A percentile compares a stretch with the other conserved stretches of the same genome.
phyloP scores from a whole-genome alignment of 352 stramenopile genomes.

The Globisporangium paroecandrum region DNA sequence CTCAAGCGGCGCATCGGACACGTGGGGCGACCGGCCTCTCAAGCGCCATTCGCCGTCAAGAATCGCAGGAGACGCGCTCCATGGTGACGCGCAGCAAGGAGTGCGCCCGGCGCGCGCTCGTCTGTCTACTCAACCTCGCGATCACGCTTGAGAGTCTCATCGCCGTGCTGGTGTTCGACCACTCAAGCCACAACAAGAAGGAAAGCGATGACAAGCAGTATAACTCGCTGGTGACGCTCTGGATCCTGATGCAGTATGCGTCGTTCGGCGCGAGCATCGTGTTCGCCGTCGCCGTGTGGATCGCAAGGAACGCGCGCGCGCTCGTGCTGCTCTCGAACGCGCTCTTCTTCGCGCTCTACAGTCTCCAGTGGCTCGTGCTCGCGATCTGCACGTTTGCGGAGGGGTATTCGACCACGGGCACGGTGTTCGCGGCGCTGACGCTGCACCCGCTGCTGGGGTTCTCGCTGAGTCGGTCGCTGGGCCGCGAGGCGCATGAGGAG shows the following conservation, averaged over 20 bases:
- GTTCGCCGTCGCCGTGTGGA: conserved; percentile 13
- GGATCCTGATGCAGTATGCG: conserved; percentile 14
- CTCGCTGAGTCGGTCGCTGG: conserved; percentile 3
- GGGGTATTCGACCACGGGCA: background rate
- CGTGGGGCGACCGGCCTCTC: background rate
- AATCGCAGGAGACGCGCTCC: background rate
- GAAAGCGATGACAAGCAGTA: background rate
- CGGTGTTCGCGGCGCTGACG: conserved; percentile 8
- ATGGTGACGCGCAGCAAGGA: background rate
- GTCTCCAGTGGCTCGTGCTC: conserved; percentile 8
- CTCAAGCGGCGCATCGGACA: background rate
- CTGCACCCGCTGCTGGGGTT: conserved; percentile 8
- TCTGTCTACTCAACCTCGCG: conserved; percentile 13
- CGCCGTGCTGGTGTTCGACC: conserved; percentile 3
- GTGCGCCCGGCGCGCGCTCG: background rate
- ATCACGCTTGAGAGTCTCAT: conserved; percentile 13
- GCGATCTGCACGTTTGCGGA: background rate
- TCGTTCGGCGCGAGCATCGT: conserved; percentile 13
- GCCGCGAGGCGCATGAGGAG: conserved; percentile 10
- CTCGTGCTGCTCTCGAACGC: conserved; percentile 13
- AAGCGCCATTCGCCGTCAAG: background rate
- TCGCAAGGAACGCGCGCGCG: background rate
- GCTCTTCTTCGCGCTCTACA: conserved; percentile 14
- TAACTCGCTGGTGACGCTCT: background rate
- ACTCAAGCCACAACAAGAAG: background rate